Evolutionary conservation across 1,284 basidiomycete genomes (phyloP), one percentile per base, ranked within the genome.

Genomic region (Irpex lacteus): DNA sequence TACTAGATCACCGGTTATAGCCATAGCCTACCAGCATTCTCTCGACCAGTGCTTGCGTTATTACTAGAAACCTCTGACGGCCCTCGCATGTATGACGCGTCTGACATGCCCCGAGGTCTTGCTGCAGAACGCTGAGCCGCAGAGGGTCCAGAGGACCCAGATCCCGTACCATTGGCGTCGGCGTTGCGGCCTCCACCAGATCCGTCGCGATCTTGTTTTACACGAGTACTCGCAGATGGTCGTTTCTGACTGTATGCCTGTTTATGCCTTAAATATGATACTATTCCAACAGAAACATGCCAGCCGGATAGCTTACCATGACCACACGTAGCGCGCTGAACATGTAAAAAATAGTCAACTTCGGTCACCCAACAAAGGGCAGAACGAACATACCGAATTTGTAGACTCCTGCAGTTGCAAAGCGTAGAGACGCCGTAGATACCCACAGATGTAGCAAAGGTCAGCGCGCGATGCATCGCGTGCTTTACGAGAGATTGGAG

Each of bases 371-470:
- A 60, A n/a, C 15, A 21, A 65, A 15, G 66, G 52, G 21, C 60
- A 54, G 36, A 65, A 37, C 63, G 50, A 53, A 77, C 88, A 64
- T 70, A 90, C 86, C 95, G 84, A 69, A 97, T 95, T 72, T 97
- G 94, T 61, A 98, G 79, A 70, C 91, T 92, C 68, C 93, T 87
- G 75, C 92, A 93, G 69, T 88, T 92, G 72, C 95, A 96, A 7
- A 98, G 80, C 1, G 95, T 95, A 4, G 96, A 95, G 5, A 97
- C 94, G 74, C 97, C 95, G 74, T 97, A 96, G 32, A 98, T 91
- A 50, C 92, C 93, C 7, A 96, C 92, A 11, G 92, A 93, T 6
- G 90, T 93, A 6, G 88, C 85, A 67, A 92, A 92, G 50, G 91
- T 92, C 26, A 98, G 77, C 15, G 91, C 86, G 38, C 89, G 85